Conservation (phyloP, 805 yeast genomes). For the Starmerella scarabaei region DNA sequence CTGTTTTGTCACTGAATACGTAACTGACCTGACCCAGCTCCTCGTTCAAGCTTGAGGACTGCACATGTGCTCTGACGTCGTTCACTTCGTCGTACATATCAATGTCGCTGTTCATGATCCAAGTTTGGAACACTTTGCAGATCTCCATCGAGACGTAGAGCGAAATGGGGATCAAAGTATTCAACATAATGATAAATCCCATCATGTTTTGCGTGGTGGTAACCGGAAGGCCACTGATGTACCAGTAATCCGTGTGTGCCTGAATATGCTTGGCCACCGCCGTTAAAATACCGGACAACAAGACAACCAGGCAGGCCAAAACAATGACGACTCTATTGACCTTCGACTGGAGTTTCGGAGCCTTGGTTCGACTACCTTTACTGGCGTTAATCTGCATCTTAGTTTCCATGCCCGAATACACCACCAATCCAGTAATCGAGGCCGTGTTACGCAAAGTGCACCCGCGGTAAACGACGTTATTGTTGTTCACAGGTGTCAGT, state of each 20-base stretch:
- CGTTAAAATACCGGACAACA: constrained; percentile 64
- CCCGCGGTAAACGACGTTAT: constrained; percentile 83
- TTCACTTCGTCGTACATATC: constrained; percentile 83
- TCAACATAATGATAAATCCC: constrained; percentile 96
- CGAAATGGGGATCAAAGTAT: constrained; percentile 88
- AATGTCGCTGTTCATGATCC: constrained; percentile 73
- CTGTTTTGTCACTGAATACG: constrained; percentile 91
- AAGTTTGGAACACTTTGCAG: constrained; percentile 75
- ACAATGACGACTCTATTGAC: constrained; percentile 74
- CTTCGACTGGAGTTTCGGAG: constrained; percentile 76
- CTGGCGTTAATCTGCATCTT: constrained; percentile 92
- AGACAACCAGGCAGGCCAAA: constrained; percentile 73
- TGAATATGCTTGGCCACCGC: constrained; percentile 50
- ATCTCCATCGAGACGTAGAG: constrained; percentile 94
- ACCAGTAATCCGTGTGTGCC: constrained; percentile 41
- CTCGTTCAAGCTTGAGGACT: constrained; percentile 89
- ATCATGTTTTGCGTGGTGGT: constrained; percentile 81
- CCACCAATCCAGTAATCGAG: constrained; percentile 60
- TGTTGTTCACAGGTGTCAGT: constrained; percentile 54
- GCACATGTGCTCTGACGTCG: constrained; percentile 86
- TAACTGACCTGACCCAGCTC: constrained; percentile 95
- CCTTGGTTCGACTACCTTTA: constrained; percentile 77
- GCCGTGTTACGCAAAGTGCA: constrained; percentile 76
- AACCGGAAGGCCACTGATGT: constrained; percentile 55
- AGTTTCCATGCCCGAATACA: constrained; percentile 91